Base-by-base conservation (phyloP, 805 yeast genomes). In the Yarrowia deformans region DNA sequence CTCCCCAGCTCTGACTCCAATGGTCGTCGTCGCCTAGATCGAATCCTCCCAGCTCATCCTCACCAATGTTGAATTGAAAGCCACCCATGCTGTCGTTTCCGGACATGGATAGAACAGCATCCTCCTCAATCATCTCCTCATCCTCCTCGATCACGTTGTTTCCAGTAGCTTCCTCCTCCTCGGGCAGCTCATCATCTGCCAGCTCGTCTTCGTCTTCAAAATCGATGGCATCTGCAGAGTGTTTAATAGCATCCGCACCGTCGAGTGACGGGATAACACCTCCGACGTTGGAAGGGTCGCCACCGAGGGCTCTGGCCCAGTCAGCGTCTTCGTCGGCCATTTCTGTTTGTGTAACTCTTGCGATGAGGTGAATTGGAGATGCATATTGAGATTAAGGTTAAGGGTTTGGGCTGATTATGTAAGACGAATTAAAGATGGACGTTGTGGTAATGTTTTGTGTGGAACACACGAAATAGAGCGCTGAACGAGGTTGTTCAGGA, bases 151-250 rank as follows among this genome's bases (percentile, higher is more conserved):
- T 39, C 34, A 34, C 67, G 34, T 54, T 35, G 37, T 49, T 46
- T 37, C 56, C 55, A 2, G 56, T 43, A 1, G 68, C 45, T 19
- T n/a, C 71, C 23, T 75, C 79, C n/a, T 75, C 82, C 32, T 72
- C 77, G 7, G 67, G 72, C 34, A 79, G 82, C 69, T 91, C 97
- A 56, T 93, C 97, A 32, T 93, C 98, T 0, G 98, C 98, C 61
- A 93, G 81, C 77, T 93, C 98, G 73, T 93, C 98, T 74, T 91
- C 96, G 76, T 91, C 97, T 75, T 91, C 97, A 76, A 90, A 94
- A 78, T 94, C 98, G 40, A 93, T 82, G 10, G 99, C 99, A 77
- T 93, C 94, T 8, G 87, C 97, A 0, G 95, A 93, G 78, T 93
- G 98, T 68, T 84, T 83, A 2, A 90, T 80, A 23, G 68, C 68